Percentiles rank a stretch among this genome's conserved stretches.
Conservation (phyloP, 306 rosid species). For the Quercus cerris region DNA sequence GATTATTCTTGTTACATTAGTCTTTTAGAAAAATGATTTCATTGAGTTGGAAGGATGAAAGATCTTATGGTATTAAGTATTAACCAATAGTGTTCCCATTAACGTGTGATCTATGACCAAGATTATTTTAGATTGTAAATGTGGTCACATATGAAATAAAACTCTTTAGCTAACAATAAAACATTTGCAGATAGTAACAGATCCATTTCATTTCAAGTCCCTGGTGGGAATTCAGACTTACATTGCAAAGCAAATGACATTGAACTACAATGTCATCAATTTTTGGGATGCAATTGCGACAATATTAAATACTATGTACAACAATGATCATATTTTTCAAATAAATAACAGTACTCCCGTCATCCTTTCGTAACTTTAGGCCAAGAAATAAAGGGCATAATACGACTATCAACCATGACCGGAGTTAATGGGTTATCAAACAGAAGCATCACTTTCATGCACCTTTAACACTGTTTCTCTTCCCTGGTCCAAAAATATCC, state of each 20-base stretch:
- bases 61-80: too few species aligned
- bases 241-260: slow-evolving; percentile 21
- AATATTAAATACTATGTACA: slow-evolving; percentile 23
- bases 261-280: slow-evolving; percentile 13
- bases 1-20: too few species aligned
- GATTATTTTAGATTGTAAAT: too few species aligned
- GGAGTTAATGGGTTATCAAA: background rate
- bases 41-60: too few species aligned
- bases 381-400: background rate
- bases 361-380: background rate
- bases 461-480: background rate
- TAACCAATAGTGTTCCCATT: too few species aligned
- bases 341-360: background rate
- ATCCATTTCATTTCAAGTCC: background rate
- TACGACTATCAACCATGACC: background rate
- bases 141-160: too few species aligned
- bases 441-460: background rate
- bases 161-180: background rate
- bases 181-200: background rate
- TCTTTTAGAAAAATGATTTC: too few species aligned
- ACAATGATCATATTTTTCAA: background rate
- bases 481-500: background rate
- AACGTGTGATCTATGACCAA: too few species aligned
- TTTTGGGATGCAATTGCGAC: slow-evolving; percentile 17
- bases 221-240: background rate